Evolutionary conservation across 352 stramenopile genomes (phyloP).

Genomic region (Phytophthora aleatoria): DNA sequence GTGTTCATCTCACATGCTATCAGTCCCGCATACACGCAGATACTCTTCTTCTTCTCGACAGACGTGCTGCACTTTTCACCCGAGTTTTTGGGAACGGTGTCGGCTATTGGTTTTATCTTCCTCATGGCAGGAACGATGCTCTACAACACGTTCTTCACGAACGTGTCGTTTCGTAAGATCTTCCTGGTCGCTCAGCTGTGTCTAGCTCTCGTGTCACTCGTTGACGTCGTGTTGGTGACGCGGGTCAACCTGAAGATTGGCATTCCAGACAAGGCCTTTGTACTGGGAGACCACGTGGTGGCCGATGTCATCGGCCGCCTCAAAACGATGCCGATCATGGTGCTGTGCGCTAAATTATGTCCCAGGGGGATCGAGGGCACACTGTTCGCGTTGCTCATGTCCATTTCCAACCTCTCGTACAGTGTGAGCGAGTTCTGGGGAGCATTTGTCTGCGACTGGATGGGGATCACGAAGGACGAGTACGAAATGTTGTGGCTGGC

Average conservation of each 20-base stretch:
- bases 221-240: constrained; percentile 91
- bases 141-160: constrained; percentile 89
- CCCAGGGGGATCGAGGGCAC: constrained; percentile 95
- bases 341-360: constrained; percentile 94
- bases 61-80: constrained; percentile 95
- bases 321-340: constrained; percentile 94
- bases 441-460: constrained; percentile 85
- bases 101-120: constrained; percentile 78
- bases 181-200: constrained; percentile 88
- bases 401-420: constrained; percentile 95
- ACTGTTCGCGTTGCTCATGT: constrained; percentile 97
- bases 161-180: constrained; percentile 93
- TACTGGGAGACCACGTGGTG: constrained; percentile 95
- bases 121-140: constrained; percentile 79
- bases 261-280: constrained; percentile 96
- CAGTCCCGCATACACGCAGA: constrained; percentile 93
- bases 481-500: constrained; percentile 93
- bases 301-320: constrained; percentile 81
- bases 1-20: constrained; percentile 95
- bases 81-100: constrained; percentile 94
- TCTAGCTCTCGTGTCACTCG: constrained; percentile 68
- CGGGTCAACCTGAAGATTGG: constrained; percentile 91
- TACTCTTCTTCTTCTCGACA: constrained; percentile 96
- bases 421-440: constrained; percentile 94
- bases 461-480: constrained; percentile 90